Base-by-base conservation (phyloP, 176 grass and related monocot species). In the Aegilops umbellulata region DNA sequence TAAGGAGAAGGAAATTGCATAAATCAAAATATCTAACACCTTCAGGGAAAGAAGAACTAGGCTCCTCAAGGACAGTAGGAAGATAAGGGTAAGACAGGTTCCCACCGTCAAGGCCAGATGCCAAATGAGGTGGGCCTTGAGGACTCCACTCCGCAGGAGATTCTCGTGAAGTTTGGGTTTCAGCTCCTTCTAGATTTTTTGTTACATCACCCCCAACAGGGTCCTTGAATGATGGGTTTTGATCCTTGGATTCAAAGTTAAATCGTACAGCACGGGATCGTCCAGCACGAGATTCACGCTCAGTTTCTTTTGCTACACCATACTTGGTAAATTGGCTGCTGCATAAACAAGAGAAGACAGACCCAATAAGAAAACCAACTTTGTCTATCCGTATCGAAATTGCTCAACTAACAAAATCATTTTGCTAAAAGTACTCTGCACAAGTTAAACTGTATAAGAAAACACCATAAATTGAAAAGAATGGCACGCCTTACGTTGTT, bases 11-110 rank as follows among this genome's bases (percentile, higher is more conserved):
- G 32, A 63, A 27, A 51, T 60, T 80, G 24, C 42, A 80, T 1
- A 36, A 58, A 81, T 71, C 71, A 44, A 47, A 87, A 79, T 16
- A 77, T 77, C 49, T 44, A 64, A 61, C 8, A 95, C 95, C 95
- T 98, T 98, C 93, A 69, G 93, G 93, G 24, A 95, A 90, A 68
- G 95, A 93, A 85, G 95, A 98, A 82, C 61, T 80, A 78, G 89
- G 89, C 51, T 98, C 93, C 86, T 98, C 95, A 76, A 92, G 83
- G 65, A 93, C 89, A 15, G 95, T 93, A 83, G 91, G 91, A 91
- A 97, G 90, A 86, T 93, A 88, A 74, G 91, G 76, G 49, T 87
- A 93, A 51, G 51, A 26, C 1, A 83, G 46, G 65, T 95, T 98
- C 62, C 80, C 80, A 16, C 93, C 89, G 41, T 93, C 95, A 60